Evolutionary conservation across 2,329 filamentous ascomycete species (phyloP).

Genomic region (Endothia cerciana): DNA sequence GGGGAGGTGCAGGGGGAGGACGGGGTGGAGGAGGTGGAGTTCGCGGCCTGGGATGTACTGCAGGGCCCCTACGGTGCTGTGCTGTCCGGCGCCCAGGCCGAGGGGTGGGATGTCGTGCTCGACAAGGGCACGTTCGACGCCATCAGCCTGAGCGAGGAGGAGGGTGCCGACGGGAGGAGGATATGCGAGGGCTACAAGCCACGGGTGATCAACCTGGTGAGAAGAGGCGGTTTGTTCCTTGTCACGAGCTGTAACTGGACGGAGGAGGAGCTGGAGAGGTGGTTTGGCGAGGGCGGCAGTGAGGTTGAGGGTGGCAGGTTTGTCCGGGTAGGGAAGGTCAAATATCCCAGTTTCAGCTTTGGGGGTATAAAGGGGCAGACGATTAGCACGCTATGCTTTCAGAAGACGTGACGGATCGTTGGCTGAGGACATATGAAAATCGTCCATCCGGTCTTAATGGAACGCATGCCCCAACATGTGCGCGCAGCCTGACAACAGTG

Average conservation of each 20-base stretch:
- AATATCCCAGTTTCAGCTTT: slow-evolving; percentile 87
- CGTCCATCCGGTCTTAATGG: not conserved
- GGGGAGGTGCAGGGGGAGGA: slow-evolving; percentile 28
- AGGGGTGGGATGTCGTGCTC: slow-evolving; percentile 86
- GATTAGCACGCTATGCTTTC: slow-evolving; percentile 85
- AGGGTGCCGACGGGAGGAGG: slow-evolving; percentile 56
- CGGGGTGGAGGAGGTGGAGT: slow-evolving; percentile 40
- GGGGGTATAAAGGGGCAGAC: slow-evolving; percentile 87
- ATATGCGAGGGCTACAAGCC: slow-evolving; percentile 76
- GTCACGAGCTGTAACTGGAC: slow-evolving; percentile 99
- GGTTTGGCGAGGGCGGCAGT: slow-evolving; percentile 61
- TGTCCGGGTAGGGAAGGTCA: slow-evolving; percentile 67
- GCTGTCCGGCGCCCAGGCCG: slow-evolving; percentile 32
- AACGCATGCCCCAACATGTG: not conserved
- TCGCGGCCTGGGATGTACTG: slow-evolving; percentile 68
- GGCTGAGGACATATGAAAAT: not conserved
- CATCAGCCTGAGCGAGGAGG: slow-evolving; percentile 72
- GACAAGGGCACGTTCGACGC: slow-evolving; percentile 99
- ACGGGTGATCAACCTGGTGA: slow-evolving; percentile 70
- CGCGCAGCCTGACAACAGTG: not conserved
- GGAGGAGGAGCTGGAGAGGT: slow-evolving; percentile 77
- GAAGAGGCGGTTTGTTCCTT: slow-evolving; percentile 72
- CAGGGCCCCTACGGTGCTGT: slow-evolving; percentile 43
- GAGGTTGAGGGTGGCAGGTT: slow-evolving; percentile 47
- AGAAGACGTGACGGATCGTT: slow-evolving; percentile 38